These are phyloP conservation scores for Cyphellophora attinorum DNA, from an alignment of 2,329 filamentous ascomycete species.

Conservation along the genomic window DNA sequence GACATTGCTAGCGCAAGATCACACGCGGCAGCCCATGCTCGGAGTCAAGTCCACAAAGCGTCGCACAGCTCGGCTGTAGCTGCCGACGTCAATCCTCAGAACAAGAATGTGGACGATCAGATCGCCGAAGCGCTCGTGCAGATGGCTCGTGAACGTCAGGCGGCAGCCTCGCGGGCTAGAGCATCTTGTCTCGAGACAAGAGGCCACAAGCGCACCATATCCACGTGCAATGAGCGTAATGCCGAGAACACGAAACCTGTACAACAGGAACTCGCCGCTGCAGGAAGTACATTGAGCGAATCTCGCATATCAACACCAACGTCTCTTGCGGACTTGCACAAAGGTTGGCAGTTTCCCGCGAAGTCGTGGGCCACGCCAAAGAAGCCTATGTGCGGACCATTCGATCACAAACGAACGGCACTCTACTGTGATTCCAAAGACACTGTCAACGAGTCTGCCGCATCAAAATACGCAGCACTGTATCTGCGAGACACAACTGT, in stretches of 20 bases:
- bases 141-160: no score
- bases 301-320: constrained; percentile 1
- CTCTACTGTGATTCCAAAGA: constrained; percentile 11
- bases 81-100: no score
- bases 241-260: constrained; percentile 8
- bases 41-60: no score
- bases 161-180: constrained; percentile 10
- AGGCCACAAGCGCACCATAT: constrained; percentile 13
- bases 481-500: no score
- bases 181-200: constrained; percentile 10
- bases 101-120: no score
- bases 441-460: no score
- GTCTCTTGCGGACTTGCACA: constrained; percentile 5
- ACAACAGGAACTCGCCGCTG: not conserved
- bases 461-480: no score
- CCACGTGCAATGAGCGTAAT: constrained; percentile 8
- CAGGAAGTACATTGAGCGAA: not conserved
- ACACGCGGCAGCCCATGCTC: no score
- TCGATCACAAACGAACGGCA: constrained; percentile 11
- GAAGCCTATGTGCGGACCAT: constrained; percentile 6
- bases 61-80: no score
- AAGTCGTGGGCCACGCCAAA: constrained; percentile 7
- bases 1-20: not conserved
- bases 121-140: no score
- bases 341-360: constrained; percentile 7